Conservation (phyloP, 108 stramenopile genomes). For the Aurantiochytrium sp. region DNA sequence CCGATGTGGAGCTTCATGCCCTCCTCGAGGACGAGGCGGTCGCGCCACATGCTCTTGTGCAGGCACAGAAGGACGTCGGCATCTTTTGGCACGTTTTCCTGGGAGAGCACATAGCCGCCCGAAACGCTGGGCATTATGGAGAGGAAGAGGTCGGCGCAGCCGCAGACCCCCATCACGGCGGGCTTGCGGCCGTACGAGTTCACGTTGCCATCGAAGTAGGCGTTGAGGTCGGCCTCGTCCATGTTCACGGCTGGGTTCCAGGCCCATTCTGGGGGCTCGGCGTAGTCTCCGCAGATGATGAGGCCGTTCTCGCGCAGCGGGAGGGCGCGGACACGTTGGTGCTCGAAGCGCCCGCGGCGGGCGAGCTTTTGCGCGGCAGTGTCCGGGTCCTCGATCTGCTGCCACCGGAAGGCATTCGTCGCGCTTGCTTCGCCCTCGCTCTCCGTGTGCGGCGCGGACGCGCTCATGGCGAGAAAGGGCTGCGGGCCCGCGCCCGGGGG, state of each 20-base stretch:
- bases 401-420: not conserved
- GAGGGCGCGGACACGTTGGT: not conserved
- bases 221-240: not conserved
- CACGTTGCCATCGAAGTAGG: not conserved
- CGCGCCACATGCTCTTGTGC: constrained; percentile 25
- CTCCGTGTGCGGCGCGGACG: too few species aligned
- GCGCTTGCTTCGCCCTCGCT: too few species aligned
- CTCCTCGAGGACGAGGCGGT: not conserved
- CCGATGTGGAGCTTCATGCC: not conserved
- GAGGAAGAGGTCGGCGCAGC: not conserved
- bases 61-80: not conserved
- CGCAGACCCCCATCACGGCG: not conserved
- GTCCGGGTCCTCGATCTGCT: not conserved
- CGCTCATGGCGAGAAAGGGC: not conserved
- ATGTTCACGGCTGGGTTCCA: not conserved
- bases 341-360: not conserved
- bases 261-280: not conserved
- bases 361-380: not conserved
- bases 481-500: not conserved
- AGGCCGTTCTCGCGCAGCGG: not conserved
- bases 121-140: not conserved
- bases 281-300: not conserved
- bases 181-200: not conserved
- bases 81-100: not conserved
- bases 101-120: not conserved